Conservation (phyloP, 139 green algal genomes). For the Micractinium conductrix region DNA sequence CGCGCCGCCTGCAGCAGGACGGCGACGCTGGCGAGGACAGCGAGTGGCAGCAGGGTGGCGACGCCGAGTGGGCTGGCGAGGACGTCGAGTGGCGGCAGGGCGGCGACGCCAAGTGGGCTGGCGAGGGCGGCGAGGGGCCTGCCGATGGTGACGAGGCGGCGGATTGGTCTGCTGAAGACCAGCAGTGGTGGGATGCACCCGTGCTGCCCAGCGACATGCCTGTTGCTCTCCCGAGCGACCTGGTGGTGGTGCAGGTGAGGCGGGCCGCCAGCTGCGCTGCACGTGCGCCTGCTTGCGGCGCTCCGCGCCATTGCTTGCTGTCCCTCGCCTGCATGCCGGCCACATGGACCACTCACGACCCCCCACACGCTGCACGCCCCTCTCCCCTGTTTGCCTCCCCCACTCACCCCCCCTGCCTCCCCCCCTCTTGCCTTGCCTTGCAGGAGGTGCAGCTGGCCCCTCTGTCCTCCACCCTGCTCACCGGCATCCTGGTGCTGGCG, state of each 20-base stretch:
- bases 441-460: slow-evolving; percentile 12
- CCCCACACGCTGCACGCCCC: background rate
- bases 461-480: background rate
- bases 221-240: background rate
- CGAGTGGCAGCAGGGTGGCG: no score
- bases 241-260: no score
- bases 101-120: no score
- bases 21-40: no score
- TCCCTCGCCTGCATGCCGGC: background rate
- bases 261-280: background rate
- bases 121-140: no score
- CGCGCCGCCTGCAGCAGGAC: no score
- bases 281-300: background rate
- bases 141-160: background rate
- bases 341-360: background rate
- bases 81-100: no score
- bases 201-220: background rate
- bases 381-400: background rate
- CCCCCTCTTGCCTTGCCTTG: background rate
- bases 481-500: background rate
- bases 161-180: background rate
- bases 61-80: no score
- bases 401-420: background rate
- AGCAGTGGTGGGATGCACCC: background rate
- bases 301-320: background rate